A percentile compares a stretch with the other conserved stretches of the same genome.
These are phyloP conservation scores for Middelhovenomyces tepae DNA, from an alignment of 805 yeast species.

Conservation along the genomic window DNA sequence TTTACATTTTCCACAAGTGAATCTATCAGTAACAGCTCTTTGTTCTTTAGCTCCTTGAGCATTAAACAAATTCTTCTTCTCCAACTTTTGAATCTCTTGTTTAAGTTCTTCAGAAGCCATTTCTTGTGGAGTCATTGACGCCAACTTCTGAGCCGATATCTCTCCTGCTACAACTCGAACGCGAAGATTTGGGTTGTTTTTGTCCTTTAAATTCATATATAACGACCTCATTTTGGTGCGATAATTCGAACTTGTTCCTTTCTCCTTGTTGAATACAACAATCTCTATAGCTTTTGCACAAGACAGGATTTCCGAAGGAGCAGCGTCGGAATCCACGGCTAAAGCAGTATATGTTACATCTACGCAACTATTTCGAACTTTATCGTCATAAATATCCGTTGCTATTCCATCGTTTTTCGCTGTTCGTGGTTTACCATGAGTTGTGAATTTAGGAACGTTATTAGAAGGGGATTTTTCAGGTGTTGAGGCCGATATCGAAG, in stretches of 20 bases:
- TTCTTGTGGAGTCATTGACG: slow-evolving; percentile 83
- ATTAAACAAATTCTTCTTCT: slow-evolving; percentile 82
- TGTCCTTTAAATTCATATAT: slow-evolving; percentile 79
- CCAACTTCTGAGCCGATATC: slow-evolving; percentile 55
- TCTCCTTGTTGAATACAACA: slow-evolving; percentile 56
- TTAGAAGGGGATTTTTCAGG: too few species aligned
- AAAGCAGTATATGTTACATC: slow-evolving; percentile 81
- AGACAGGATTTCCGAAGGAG: slow-evolving; percentile 51
- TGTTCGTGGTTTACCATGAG: slow-evolving; percentile 53
- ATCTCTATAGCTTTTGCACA: slow-evolving; percentile 65
- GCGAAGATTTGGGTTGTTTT: slow-evolving; percentile 81
- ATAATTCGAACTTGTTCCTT: slow-evolving; percentile 35
- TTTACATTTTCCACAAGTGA: slow-evolving; percentile 96
- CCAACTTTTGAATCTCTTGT: slow-evolving; percentile 75
- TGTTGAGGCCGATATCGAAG: slow-evolving; percentile 11
- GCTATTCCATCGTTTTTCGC: slow-evolving; percentile 75
- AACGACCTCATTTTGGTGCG: slow-evolving; percentile 78
- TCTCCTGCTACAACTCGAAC: slow-evolving; percentile 57
- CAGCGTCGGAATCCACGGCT: slow-evolving; percentile 62
- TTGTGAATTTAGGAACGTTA: slow-evolving; percentile 38
- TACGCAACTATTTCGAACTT: slow-evolving; percentile 77
- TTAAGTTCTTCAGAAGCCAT: slow-evolving; percentile 90
- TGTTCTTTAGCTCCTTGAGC: slow-evolving; percentile 97
- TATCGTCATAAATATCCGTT: slow-evolving; percentile 58
- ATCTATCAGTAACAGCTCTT: slow-evolving; percentile 92